A percentile compares a stretch with the other conserved stretches of the same genome.
phyloP scores from a whole-genome alignment of 805 yeast genomes.

The Ogataea ramenticola region DNA sequence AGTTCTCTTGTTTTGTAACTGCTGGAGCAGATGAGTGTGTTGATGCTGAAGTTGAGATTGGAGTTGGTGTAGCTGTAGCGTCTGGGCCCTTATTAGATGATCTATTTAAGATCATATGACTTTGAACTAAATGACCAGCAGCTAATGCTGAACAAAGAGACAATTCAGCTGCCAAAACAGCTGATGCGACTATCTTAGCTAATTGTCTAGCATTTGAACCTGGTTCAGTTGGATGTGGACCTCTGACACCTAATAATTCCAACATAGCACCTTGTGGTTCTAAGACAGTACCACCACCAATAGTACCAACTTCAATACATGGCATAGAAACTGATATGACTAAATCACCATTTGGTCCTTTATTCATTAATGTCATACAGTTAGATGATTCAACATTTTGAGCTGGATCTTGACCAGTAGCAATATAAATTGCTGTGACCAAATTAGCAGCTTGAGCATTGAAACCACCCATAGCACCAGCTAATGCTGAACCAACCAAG shows the following conservation, averaged over 20 bases:
- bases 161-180: conserved; percentile 93
- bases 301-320: conserved; percentile 96
- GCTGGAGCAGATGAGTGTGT: conserved; percentile 22
- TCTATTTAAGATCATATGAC: conserved; percentile 95
- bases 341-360: conserved; percentile 65
- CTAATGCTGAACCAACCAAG: conserved; percentile 95
- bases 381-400: conserved; percentile 97
- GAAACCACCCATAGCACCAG: conserved; percentile 96
- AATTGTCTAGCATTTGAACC: conserved; percentile 93
- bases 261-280: conserved; percentile 97
- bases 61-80: conserved; percentile 16
- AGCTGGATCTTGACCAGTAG: conserved; percentile 99
- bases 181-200: conserved; percentile 88
- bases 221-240: conserved; percentile 90
- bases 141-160: conserved; percentile 94
- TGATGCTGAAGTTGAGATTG: conserved; percentile 17
- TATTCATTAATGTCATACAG: conserved; percentile 94
- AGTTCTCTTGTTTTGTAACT: conserved; percentile 6
- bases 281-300: conserved; percentile 97
- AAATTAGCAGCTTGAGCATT: conserved; percentile 97
- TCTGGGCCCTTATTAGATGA: conserved; percentile 1
- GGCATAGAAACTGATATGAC: conserved; percentile 98
- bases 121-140: conserved; percentile 96
- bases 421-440: conserved; percentile 89
- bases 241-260: conserved; percentile 88